These are phyloP conservation scores for Candida boleticola DNA, from an alignment of 805 yeast genomes.

Conservation along the genomic window DNA sequence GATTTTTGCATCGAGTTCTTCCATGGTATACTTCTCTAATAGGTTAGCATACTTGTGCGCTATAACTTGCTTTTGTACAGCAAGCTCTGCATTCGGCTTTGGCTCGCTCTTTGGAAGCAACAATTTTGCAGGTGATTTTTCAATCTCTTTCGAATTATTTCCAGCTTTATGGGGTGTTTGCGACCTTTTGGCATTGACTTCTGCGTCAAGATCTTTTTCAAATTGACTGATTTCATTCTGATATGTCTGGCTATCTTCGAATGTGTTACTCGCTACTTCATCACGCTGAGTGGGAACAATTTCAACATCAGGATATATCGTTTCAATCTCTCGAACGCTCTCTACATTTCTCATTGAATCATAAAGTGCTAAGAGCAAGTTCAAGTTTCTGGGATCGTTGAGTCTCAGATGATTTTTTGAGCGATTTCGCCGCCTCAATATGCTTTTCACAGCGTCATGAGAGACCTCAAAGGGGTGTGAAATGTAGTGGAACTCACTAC, in stretches of 20 bases:
- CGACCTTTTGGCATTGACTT: neutral
- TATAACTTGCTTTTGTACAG: no score
- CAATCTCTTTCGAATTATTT: neutral
- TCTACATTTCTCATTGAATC: slow-evolving; percentile 8
- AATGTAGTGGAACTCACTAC: neutral
- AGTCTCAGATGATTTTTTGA: slow-evolving; percentile 15
- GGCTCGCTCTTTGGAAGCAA: no score
- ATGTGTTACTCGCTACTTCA: no score
- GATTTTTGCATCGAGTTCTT: slow-evolving; percentile 1
- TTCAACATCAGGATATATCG: neutral
- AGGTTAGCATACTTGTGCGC: neutral
- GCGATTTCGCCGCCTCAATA: slow-evolving; percentile 2
- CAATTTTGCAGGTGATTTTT: neutral
- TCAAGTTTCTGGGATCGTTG: slow-evolving; percentile 14
- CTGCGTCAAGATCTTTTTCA: neutral
- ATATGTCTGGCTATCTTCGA: no score
- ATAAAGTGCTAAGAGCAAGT: slow-evolving; percentile 15
- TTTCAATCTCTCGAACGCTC: neutral
- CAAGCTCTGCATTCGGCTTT: no score
- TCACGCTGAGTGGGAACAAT: neutral
- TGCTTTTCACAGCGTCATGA: neutral
- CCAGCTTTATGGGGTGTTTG: neutral
- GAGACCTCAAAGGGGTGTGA: slow-evolving; percentile 5
- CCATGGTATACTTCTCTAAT: neutral
- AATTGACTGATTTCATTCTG: neutral